These are phyloP conservation scores for Coemansia sp. DNA, from an alignment of 192 early-diverging fungal genomes.

Conservation along the genomic window DNA sequence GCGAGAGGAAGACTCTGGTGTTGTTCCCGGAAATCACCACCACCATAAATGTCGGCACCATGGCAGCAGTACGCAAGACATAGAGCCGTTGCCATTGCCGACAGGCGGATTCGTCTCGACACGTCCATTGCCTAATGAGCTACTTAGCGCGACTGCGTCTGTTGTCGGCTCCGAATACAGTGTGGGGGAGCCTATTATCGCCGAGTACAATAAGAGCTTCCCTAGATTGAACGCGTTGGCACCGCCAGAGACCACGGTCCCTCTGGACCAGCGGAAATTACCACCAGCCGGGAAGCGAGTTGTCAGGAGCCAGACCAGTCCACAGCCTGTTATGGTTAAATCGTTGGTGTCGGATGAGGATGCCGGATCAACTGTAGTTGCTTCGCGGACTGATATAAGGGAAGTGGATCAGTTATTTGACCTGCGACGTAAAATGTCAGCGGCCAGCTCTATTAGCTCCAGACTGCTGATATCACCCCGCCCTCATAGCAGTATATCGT, in stretches of 20 bases:
- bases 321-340: not conserved
- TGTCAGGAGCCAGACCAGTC: not conserved
- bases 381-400: not conserved
- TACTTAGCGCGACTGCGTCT: not conserved
- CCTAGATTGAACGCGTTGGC: conserved; percentile 13
- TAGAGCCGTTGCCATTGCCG: conserved; percentile 26
- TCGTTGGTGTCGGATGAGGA: conserved; percentile 12
- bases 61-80: not conserved
- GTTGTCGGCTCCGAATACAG: conserved; percentile 13
- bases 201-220: not conserved
- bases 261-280: not conserved
- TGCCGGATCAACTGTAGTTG: conserved; percentile 16
- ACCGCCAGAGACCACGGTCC: conserved; percentile 28
- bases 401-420: not conserved
- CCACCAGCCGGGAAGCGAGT: not conserved
- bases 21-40: too few species aligned
- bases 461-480: not conserved
- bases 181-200: conserved; percentile 9
- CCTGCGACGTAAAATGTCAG: not conserved
- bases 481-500: not conserved
- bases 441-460: not conserved
- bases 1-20: too few species aligned
- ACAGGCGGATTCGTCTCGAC: conserved; percentile 15
- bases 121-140: not conserved
- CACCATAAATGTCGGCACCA: not conserved